Evolutionary conservation across 495 filamentous ascomycete species (phyloP), one percentile per base, ranked within the genome.

Genomic region (Penicillium crystallinum): DNA sequence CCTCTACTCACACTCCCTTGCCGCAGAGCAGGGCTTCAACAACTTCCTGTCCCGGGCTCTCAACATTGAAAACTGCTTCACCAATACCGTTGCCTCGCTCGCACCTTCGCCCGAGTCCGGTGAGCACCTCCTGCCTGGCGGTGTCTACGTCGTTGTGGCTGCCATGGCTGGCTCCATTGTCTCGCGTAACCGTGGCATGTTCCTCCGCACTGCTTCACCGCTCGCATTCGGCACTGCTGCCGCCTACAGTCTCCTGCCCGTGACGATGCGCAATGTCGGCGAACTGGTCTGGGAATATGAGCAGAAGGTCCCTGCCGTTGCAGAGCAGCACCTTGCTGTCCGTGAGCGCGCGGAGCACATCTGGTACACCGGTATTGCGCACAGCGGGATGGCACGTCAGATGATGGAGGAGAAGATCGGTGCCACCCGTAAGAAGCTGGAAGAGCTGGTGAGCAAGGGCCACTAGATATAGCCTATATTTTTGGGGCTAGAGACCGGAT

Each of bases 81-180:
- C 93, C 52, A 78, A 78, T 61, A 97, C 93, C 40, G 71, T 98
- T 57, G 87, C 90, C 25, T 87, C 84, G 0, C 82, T 98, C 9
- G 91, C 90, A 31, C 93, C 93, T 19, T 76, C 90, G 10, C 82
- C 84, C 51, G 85, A 90, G 64, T 85, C 81, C 43, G 84, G 85
- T 55, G 93, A 98, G 72, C 81, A 81, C 58, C 77, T 97, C 14
- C 81, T 95, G 64, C 93, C 93, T 22, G 90, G 91, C 5, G 69
- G 82, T 33, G 78, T 97, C 54, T 97, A 97, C 73, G 89, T 96
- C 31, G 81, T 96, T 12, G 90, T 98, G 2, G 81, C 90, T 10
- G 83, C 88, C 53, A 96, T 98, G 90, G 86, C 91, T 27, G 91
- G 91, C 56, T 87, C 82, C 57, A 97, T 98, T 63, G 73, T 95